These are phyloP conservation scores for Ophiorrhiza pumila DNA, from an alignment of 257 asterid genomes.

Conservation along the genomic window DNA sequence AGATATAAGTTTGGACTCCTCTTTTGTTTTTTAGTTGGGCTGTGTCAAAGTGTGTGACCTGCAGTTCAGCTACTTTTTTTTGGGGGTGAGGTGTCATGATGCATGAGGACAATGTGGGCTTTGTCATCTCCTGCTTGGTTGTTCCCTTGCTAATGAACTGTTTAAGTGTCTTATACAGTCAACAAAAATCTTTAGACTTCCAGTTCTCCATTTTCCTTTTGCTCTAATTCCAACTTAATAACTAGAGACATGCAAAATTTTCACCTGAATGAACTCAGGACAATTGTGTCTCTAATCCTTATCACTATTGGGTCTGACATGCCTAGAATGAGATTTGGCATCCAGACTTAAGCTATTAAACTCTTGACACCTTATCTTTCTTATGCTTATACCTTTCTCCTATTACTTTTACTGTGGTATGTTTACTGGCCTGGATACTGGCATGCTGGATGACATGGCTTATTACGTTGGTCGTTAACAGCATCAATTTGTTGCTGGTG, in stretches of 20 bases:
- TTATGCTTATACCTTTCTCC: neutral
- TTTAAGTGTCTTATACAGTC: neutral
- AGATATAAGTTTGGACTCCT: neutral
- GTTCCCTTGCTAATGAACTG: neutral
- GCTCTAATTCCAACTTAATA: neutral
- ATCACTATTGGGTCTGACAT: neutral
- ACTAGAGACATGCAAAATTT: neutral
- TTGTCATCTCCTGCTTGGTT: neutral
- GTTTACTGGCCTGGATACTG: constrained; percentile 9
- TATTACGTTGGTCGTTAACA: constrained; percentile 33
- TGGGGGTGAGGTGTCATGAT: neutral
- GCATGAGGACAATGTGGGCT: neutral
- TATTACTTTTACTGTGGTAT: constrained; percentile 14
- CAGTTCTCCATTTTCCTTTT: neutral
- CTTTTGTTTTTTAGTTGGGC: neutral
- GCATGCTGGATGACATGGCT: constrained; percentile 41
- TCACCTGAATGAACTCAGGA: neutral
- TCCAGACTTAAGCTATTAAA: neutral
- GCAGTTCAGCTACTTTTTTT: neutral
- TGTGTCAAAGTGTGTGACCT: neutral
- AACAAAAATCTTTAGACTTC: neutral
- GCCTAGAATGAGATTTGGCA: neutral
- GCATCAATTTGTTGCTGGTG: constrained; percentile 99
- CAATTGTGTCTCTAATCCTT: neutral
- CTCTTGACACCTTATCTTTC: neutral